Conservation (phyloP, 78 protist genomes). For the Dictyostelium brefeldianum region DNA sequence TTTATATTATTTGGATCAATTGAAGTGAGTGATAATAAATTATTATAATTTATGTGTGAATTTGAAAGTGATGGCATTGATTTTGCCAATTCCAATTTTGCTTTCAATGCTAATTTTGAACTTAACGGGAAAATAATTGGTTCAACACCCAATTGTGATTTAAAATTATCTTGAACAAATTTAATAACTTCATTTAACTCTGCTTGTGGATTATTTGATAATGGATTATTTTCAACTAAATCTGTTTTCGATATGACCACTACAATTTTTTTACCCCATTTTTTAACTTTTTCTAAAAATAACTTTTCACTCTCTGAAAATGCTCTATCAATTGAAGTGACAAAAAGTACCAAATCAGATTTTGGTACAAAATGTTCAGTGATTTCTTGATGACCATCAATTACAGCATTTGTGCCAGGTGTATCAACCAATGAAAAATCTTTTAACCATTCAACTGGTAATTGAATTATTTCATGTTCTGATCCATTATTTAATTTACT, state of each 20-base stretch:
- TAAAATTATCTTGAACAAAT: slow-evolving; percentile 66
- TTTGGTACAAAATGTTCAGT: slow-evolving; percentile 87
- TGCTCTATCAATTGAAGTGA: slow-evolving; percentile 83
- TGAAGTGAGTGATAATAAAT: slow-evolving; percentile 4
- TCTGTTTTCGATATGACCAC: slow-evolving; percentile 82
- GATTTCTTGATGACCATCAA: slow-evolving; percentile 81
- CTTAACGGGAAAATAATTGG: slow-evolving; percentile 78
- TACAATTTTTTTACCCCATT: slow-evolving; percentile 86
- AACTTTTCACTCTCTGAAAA: slow-evolving; percentile 76
- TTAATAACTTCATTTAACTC: slow-evolving; percentile 71
- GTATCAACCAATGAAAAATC: slow-evolving; percentile 86
- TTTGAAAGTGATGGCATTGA: no score
- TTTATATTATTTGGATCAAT: slow-evolving; percentile 4
- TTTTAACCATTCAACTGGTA: slow-evolving; percentile 84
- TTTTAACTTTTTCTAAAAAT: slow-evolving; percentile 50
- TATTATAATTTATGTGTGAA: slow-evolving; percentile 2
- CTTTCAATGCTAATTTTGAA: slow-evolving; percentile 76
- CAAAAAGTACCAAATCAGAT: slow-evolving; percentile 79
- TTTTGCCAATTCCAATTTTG: slow-evolving; percentile 25
- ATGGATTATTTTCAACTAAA: slow-evolving; percentile 69
- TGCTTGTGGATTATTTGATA: slow-evolving; percentile 14
- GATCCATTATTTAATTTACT: not conserved
- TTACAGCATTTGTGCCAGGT: slow-evolving; percentile 88
- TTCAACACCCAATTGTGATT: slow-evolving; percentile 36
- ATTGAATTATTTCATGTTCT: slow-evolving; percentile 51